Evolutionary conservation across 176 grass and related monocot species (phyloP), one percentile per base, ranked within the genome.

Genomic region (Elymus sibiricus): DNA sequence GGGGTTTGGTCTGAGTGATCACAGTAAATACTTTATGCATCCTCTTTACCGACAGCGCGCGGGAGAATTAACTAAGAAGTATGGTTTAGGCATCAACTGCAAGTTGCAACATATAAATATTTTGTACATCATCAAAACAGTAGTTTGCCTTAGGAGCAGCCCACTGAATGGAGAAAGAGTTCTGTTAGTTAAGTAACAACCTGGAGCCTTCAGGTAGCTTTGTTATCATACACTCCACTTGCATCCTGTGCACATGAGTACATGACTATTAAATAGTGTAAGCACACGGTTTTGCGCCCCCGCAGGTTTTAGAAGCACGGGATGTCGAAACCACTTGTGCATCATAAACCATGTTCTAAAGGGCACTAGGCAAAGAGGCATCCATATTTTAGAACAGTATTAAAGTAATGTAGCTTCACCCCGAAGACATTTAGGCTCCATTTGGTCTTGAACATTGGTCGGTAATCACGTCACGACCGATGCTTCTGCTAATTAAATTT

Each of bases 281-380:
- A 86, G 73, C 83, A 78, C 88, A 83, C 79, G 22, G 84, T 86
- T 90, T 86, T 1, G 27, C 2, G 4, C 46, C 14, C n/a, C 1
- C 58, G 56, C 19, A 53, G 17, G 27, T 24, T 16, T 37, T 47
- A 61, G 55, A 73, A 15, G 7, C 42, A 7, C 37, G 0, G 15
- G 39, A 42, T 42, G 63, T 68, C 47, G 11, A 78, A 71, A 46
- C 64, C 35, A n/a, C 49, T 82, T 13, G 6, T 24, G 8, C 42
- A 34, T 26, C 42, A 34, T 26, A 74, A 27, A 74, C 40, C 42
- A 46, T 74, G 70, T 74, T 16, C 13, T 7, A 17, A 46, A 44
- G 43, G 24, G 24, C n/a, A 25, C 40, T 46, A 58, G 53, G 53
- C 19, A 0, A 0, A 58, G 53, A 46, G 40, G 6, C 39, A 9